A percentile compares a stretch with the other conserved stretches of the same genome.
Evolutionary conservation across 768 basidiomycete species (phyloP).

Genomic region (Wakefieldia striispora): DNA sequence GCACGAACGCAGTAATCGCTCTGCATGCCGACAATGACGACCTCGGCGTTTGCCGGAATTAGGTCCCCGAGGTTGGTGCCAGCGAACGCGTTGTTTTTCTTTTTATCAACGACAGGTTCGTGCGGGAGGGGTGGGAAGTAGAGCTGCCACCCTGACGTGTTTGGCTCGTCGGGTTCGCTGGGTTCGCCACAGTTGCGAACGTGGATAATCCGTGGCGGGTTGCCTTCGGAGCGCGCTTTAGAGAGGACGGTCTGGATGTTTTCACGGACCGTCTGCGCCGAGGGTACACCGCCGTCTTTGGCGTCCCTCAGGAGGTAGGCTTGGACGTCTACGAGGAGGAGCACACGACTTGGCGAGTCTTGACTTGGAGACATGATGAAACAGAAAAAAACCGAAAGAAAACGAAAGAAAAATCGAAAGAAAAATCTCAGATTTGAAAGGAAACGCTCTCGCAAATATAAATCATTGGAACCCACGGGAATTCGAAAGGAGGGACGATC

Average conservation of each 20-base stretch:
- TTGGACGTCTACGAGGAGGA: conserved; percentile 62
- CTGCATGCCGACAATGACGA: conserved; percentile 65
- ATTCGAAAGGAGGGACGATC: background rate
- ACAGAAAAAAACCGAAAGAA: background rate
- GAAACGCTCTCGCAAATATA: conserved; percentile 12
- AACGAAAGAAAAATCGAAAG: background rate
- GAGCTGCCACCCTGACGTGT: conserved; percentile 60
- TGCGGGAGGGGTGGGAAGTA: conserved; percentile 47
- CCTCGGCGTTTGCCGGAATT: conserved; percentile 53
- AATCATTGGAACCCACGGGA: conserved; percentile 2
- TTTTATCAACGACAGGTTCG: conserved; percentile 63
- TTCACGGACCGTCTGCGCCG: conserved; percentile 37
- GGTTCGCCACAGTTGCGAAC: conserved; percentile 63
- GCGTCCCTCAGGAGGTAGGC: conserved; percentile 46
- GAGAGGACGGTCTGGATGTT: conserved; percentile 52
- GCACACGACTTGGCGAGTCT: conserved; percentile 37
- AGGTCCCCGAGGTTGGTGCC: conserved; percentile 53
- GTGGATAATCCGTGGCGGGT: conserved; percentile 60
- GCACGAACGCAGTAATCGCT: conserved; percentile 59
- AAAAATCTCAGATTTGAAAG: background rate
- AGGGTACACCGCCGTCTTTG: conserved; percentile 52
- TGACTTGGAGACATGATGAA: conserved; percentile 24
- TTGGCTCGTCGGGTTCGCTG: conserved; percentile 59
- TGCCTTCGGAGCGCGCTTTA: conserved; percentile 45
- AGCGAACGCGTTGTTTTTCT: conserved; percentile 68